A percentile compares a stretch with the other conserved stretches of the same genome.
Conservation (phyloP, 2,329 filamentous ascomycete genomes). For the Zarea fungicola region DNA sequence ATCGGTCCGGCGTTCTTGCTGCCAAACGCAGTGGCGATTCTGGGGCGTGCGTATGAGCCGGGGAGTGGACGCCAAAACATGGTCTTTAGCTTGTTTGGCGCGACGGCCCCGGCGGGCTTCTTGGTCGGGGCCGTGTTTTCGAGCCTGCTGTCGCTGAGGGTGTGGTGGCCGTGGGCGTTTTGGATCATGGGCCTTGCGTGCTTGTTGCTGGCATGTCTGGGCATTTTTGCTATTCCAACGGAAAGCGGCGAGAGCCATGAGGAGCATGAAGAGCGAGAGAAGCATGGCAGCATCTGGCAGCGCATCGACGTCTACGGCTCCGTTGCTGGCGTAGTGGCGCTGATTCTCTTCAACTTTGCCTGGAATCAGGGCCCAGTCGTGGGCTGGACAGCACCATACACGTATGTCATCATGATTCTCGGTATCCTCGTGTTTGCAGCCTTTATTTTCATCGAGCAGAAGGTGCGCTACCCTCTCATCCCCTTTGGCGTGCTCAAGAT, state of each 20-base stretch:
- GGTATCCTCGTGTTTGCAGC: constrained; percentile 44
- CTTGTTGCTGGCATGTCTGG: constrained; percentile 22
- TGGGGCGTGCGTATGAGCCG: constrained; percentile 45
- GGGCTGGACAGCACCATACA: constrained; percentile 50
- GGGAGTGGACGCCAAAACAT: constrained; percentile 29
- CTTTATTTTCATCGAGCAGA: constrained; percentile 51
- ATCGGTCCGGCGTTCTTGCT: constrained; percentile 51
- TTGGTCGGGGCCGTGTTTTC: constrained; percentile 25
- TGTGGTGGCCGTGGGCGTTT: constrained; percentile 40
- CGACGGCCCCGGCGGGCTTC: constrained; percentile 27
- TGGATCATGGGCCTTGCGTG: constrained; percentile 31
- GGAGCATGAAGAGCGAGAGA: constrained; percentile 20
- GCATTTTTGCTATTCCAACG: constrained; percentile 16
- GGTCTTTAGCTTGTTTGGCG: constrained; percentile 31
- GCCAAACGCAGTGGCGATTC: constrained; percentile 52
- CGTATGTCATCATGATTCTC: constrained; percentile 48
- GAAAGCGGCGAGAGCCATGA: not conserved
- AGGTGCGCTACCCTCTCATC: constrained; percentile 42
- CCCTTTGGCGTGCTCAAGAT: constrained; percentile 45
- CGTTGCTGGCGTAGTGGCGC: constrained; percentile 40
- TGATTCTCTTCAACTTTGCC: constrained; percentile 56
- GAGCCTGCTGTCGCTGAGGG: constrained; percentile 23
- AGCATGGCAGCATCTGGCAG: constrained; percentile 12
- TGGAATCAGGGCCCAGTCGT: constrained; percentile 57
- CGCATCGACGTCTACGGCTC: constrained; percentile 31